Base-by-base conservation (phyloP, 83 land plant genomes). In the Isoetes engelmannii region DNA sequence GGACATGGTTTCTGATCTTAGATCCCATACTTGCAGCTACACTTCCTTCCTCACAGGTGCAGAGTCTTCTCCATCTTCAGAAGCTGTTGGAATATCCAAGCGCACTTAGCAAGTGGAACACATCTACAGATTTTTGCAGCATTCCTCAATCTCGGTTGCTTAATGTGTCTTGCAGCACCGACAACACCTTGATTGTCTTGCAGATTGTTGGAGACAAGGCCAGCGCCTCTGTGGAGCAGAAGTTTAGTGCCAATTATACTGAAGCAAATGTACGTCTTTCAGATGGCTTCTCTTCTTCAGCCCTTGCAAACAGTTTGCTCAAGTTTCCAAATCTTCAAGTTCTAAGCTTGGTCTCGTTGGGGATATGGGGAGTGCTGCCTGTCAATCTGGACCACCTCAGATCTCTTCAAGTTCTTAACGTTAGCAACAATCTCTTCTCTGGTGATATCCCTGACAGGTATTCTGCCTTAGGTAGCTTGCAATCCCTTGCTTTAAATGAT, bases 301-400 rank as follows among this genome's bases (percentile, higher is more conserved):
- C 86, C 0, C 78, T 92, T 46, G 83, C 85, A 75, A 79, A 82
- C n/a, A 75, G 70, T 17, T 71, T 92, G 58, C 47, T 84, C 1
- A 75, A 75, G 65, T 82, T 92, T 54, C 41, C 82, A 4, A 78
- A 79, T 44, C 74, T 93, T 48, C 85, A 69, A 68, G 83, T 75
- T 4, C 74, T 87, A 21, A 77, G 83, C 66, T 74, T 92, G 0
- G 84, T 84, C 5, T 80, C 87, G 3, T 58, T 92, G 50, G 97
- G 97, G 4, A 46, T 92, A 8, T 92, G 97, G 97, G 97, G 97
- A 17, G 72, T 73, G 7, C 76, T 92, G 1, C 83, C 95, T 1
- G 50, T 64, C 13, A 80, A 82, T 57, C 68, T 89, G 48, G 65
- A 57, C 15, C 80, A 80, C 20, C 64, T 87, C n/a, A 17, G 55